Conservation (phyloP, 306 rosid species). For the Hippophae gyantsensis region DNA sequence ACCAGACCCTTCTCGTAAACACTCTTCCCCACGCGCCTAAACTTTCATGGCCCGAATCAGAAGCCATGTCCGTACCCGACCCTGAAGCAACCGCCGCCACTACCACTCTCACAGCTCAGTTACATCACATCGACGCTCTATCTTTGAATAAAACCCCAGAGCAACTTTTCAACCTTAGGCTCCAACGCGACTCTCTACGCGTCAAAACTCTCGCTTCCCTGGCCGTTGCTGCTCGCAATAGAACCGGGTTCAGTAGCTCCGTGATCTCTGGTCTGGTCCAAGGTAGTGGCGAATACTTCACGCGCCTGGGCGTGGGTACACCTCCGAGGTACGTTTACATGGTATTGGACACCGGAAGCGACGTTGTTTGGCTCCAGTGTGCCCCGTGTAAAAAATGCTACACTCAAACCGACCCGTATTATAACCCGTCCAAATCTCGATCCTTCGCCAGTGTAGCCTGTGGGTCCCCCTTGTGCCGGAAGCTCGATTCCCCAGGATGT, state of each 20-base stretch:
- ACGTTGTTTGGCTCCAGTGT: constrained; percentile 87
- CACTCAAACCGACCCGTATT: constrained; percentile 64
- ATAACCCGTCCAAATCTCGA: constrained; percentile 55
- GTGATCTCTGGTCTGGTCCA: constrained; percentile 67
- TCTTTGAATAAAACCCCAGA: constrained; percentile 42
- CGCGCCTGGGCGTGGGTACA: constrained; percentile 79
- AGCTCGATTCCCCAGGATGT: constrained; percentile 57
- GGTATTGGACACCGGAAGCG: constrained; percentile 92
- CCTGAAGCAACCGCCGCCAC: constrained; percentile 1
- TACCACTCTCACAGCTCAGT: constrained; percentile 22
- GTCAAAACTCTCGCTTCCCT: constrained; percentile 25
- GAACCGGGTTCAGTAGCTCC: constrained; percentile 62
- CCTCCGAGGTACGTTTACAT: constrained; percentile 66
- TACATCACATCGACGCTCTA: constrained; percentile 65
- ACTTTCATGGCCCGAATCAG: constrained; percentile 41
- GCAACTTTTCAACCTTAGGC: constrained; percentile 58
- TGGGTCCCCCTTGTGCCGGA: constrained; percentile 54
- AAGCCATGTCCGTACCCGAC: constrained; percentile 16
- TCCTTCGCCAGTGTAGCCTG: constrained; percentile 50
- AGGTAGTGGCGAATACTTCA: constrained; percentile 96
- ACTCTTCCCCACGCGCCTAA: constrained; percentile 42
- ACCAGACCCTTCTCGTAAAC: constrained; percentile 24
- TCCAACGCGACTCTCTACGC: constrained; percentile 56
- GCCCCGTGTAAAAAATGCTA: constrained; percentile 80
- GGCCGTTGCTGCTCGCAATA: background rate